phyloP scores from a whole-genome alignment of 2,329 filamentous ascomycete species.

The Pseudogymnoascus sp. region DNA sequence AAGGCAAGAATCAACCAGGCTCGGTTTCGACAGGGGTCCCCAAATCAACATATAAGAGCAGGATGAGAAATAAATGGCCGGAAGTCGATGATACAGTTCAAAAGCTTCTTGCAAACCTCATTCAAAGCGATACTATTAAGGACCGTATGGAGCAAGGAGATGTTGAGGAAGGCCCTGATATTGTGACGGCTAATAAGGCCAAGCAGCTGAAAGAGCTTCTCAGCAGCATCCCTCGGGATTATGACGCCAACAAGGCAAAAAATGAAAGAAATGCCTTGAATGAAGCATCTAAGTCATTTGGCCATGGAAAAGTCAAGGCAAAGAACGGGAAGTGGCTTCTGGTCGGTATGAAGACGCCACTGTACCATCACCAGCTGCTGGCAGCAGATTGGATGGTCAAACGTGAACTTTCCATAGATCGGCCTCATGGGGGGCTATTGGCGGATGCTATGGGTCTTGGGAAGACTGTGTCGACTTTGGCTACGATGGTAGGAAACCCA shows the following conservation, averaged over 20 bases:
- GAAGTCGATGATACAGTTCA: slow-evolving; percentile 15
- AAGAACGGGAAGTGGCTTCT: slow-evolving; percentile 34
- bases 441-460: slow-evolving; percentile 58
- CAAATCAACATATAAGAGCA: background rate
- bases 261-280: slow-evolving; percentile 31
- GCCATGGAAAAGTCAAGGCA: slow-evolving; percentile 28
- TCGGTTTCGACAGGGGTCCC: background rate
- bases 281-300: slow-evolving; percentile 35
- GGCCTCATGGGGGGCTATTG: slow-evolving; percentile 46
- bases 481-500: slow-evolving; percentile 31
- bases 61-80: background rate
- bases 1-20: background rate
- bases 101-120: slow-evolving; percentile 19
- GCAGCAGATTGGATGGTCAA: slow-evolving; percentile 46
- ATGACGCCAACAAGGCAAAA: slow-evolving; percentile 11
- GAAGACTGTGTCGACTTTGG: slow-evolving; percentile 47
- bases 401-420: slow-evolving; percentile 34
- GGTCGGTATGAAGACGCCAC: slow-evolving; percentile 37
- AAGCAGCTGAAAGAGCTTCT: slow-evolving; percentile 22
- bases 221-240: slow-evolving; percentile 21
- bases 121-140: slow-evolving; percentile 15
- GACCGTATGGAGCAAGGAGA: slow-evolving; percentile 10
- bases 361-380: slow-evolving; percentile 44
- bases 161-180: slow-evolving; percentile 15
- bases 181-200: slow-evolving; percentile 18